Percentiles rank a stretch among this genome's conserved stretches.
Conservation (phyloP, 1,284 basidiomycete species). For the Bondarzewia mesenterica region DNA sequence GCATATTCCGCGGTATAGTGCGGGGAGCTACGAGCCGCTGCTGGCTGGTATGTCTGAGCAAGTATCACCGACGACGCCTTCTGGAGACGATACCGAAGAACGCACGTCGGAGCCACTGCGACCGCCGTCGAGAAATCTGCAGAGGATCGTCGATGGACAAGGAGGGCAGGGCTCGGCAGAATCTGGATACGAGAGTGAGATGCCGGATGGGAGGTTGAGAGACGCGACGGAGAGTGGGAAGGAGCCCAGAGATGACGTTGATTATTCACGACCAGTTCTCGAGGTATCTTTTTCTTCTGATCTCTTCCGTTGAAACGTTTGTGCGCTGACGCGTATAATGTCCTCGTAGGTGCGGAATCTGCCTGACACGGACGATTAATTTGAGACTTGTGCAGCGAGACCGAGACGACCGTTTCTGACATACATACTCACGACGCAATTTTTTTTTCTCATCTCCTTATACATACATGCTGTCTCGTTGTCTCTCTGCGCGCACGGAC, state of each 20-base stretch:
- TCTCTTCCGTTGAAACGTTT: neutral
- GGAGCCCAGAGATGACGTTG: conserved; percentile 42
- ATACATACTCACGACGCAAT: too few relatives aligned
- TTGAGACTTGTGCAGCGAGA: too few relatives aligned
- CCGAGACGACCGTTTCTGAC: too few relatives aligned
- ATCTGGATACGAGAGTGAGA: conserved; percentile 12
- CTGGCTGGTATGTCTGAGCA: conserved; percentile 34
- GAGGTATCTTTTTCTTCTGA: conserved; percentile 38
- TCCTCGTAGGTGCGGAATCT: neutral
- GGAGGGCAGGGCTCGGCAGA: neutral
- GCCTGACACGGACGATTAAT: neutral
- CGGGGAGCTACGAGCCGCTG: conserved; percentile 58
- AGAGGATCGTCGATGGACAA: conserved; percentile 8
- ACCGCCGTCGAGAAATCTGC: conserved; percentile 34
- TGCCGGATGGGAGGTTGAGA: conserved; percentile 35
- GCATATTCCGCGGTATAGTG: conserved; percentile 43
- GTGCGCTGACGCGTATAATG: neutral
- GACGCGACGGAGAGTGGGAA: conserved; percentile 26
- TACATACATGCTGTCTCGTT: too few relatives aligned
- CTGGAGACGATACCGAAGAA: conserved; percentile 3
- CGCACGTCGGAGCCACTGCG: conserved; percentile 25
- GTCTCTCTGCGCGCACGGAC: too few relatives aligned
- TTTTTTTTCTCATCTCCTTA: too few relatives aligned
- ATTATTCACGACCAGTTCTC: conserved; percentile 50
- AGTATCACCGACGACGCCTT: conserved; percentile 16